Percentiles rank a stretch among this genome's conserved stretches.
Conservation (phyloP, 345 rosid genomes). For the Chamaenerion angustifolium region DNA sequence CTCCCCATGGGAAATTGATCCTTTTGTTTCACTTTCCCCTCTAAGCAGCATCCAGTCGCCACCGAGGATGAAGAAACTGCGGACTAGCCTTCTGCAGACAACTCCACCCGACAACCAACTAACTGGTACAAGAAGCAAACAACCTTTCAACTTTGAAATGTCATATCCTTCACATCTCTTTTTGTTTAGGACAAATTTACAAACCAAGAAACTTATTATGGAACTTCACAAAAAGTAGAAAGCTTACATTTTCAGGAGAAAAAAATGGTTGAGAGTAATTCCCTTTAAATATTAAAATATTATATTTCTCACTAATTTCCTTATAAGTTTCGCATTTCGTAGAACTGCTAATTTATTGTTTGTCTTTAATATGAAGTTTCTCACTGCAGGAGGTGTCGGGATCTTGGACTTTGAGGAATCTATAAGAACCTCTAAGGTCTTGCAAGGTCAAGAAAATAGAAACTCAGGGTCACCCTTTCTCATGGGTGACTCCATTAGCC, state of each 20-base stretch:
- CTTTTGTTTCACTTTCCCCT: slow-evolving; percentile 59
- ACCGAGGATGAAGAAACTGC: slow-evolving; percentile 68
- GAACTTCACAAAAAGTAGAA: too few species aligned
- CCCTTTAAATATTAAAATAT: background rate
- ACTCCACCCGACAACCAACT: slow-evolving; percentile 37
- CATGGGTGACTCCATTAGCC: slow-evolving; percentile 45
- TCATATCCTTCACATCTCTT: background rate
- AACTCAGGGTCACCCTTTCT: slow-evolving; percentile 53
- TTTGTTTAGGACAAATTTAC: too few species aligned
- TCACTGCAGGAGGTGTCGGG: slow-evolving; percentile 37
- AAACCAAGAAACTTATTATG: too few species aligned
- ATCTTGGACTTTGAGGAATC: slow-evolving; percentile 82
- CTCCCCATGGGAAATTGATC: slow-evolving; percentile 92
- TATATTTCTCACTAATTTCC: background rate
- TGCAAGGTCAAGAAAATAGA: slow-evolving; percentile 99
- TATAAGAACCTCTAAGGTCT: slow-evolving; percentile 92
- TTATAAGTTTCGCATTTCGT: too few species aligned
- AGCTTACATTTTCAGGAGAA: too few species aligned
- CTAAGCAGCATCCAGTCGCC: slow-evolving; percentile 54
- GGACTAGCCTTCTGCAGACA: slow-evolving; percentile 42
- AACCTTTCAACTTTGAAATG: background rate
- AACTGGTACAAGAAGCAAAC: slow-evolving; percentile 23
- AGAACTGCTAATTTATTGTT: too few species aligned
- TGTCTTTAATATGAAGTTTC: background rate
- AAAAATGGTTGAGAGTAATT: too few species aligned